Percentiles rank a stretch among this genome's conserved stretches.
Conservation (phyloP, 106 monocot genomes). For the Dactylorhiza incarnata region DNA sequence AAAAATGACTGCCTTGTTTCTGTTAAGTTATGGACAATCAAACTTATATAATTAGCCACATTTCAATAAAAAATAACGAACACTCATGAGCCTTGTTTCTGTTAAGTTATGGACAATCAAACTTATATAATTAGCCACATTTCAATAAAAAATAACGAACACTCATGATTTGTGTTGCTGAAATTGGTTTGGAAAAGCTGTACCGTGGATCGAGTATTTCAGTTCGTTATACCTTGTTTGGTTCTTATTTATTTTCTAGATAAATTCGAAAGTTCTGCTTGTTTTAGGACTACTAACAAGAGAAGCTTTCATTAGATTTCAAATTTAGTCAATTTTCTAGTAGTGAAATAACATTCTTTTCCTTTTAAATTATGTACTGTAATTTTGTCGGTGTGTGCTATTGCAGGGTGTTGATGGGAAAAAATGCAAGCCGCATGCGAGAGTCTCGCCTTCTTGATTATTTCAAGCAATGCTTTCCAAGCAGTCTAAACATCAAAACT, state of each 20-base stretch:
- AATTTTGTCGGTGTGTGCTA: constrained; percentile 3
- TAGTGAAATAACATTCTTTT: background rate
- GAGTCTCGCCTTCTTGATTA: constrained; percentile 53
- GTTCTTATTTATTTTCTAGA: background rate
- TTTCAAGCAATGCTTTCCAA: constrained; percentile 67
- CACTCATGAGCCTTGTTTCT: background rate
- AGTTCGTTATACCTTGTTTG: background rate
- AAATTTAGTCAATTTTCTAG: background rate
- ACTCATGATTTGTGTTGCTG: background rate
- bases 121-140: background rate
- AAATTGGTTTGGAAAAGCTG: background rate
- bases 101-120: background rate
- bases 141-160: constrained; percentile 1
- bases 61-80: constrained; percentile 1
- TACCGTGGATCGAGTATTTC: background rate
- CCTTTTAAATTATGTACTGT: background rate
- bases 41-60: background rate
- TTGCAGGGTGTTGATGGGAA: constrained; percentile 48
- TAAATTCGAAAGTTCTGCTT: background rate
- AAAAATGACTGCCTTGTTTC: background rate
- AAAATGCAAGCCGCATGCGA: constrained; percentile 50
- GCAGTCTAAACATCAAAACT: constrained; percentile 30
- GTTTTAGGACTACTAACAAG: background rate
- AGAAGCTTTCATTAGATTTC: background rate
- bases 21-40: background rate